Evolutionary conservation across 768 basidiomycete species (phyloP).

Genomic region (Xerocomellus amylosporus): DNA sequence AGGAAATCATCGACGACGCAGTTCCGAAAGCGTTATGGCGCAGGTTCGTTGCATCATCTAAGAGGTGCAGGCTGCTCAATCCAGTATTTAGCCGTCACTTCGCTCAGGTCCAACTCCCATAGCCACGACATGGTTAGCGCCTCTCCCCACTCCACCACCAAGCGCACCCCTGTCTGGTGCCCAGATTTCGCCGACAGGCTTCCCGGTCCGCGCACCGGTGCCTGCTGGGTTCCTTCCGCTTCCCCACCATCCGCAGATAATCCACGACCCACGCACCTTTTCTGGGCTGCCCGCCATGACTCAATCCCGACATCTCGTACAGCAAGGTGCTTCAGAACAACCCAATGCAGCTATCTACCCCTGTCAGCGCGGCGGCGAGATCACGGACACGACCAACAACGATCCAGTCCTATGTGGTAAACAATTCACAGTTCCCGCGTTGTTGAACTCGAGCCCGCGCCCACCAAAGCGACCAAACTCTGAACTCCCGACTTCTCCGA

Average conservation of each 20-base stretch:
- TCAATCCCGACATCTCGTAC: not conserved
- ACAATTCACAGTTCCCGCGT: not conserved
- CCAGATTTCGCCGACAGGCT: conserved; percentile 8
- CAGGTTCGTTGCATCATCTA: conserved; percentile 19
- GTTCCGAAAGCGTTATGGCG: conserved; percentile 14
- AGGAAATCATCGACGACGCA: conserved; percentile 7
- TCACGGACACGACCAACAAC: not conserved
- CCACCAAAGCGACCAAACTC: conserved; percentile 19
- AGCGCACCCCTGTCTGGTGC: conserved; percentile 4
- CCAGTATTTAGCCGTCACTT: conserved; percentile 9
- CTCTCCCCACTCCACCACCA: conserved; percentile 23
- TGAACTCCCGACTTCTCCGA: conserved; percentile 4
- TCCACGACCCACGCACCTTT: not conserved
- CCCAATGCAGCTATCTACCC: not conserved
- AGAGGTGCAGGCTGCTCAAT: not conserved
- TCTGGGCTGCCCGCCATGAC: conserved; percentile 2
- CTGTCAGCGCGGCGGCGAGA: not conserved
- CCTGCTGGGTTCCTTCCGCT: conserved; percentile 9
- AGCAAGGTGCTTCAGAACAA: conserved; percentile 4
- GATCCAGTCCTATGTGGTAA: not conserved
- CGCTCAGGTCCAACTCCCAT: conserved; percentile 8
- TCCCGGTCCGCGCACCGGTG: conserved; percentile 11
- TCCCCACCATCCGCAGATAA: conserved; percentile 1
- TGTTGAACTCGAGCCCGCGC: not conserved
- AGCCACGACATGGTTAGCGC: conserved; percentile 15